Evolutionary conservation across 139 green algal species (phyloP), one percentile per base, ranked within the genome.

Genomic region (Spirogloea muscicola): DNA sequence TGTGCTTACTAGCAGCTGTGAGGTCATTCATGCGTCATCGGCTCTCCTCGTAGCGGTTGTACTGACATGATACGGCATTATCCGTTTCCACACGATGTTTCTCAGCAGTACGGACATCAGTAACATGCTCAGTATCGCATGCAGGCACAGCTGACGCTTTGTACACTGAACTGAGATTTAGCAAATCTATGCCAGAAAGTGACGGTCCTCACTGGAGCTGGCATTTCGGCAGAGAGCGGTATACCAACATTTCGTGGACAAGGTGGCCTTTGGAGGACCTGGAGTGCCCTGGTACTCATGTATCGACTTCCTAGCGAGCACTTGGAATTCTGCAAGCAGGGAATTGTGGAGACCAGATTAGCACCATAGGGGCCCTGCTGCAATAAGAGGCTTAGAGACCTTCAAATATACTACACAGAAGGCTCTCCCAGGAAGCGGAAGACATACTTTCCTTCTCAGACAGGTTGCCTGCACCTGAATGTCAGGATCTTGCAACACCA

Each of bases 211-310:
- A 79, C 60, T 0, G 82, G 82, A 21, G 80, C 82, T 21, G 82
- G 82, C 2, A 59, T 78, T 9, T 86, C 68, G 0, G 83, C 83
- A 44, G 73, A 82, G 40, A 73, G 57, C 5, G 84, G 84, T 41
- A 87, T 88, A 31, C 79, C 84, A 21, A 88, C 84, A 0, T 88
- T 88, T 34, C 66, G 84, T 4, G 84, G 83, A 1, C 63, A 44
- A 2, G 79, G 79, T 21, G 84, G 84, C 1, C 57, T 88, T 5
- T 88, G 84, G 84, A 55, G 84, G 42, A 75, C 42, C 7, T 89
- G 84, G 34, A 57, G 85, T 37, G 74, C 84, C 25, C 68, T 40
- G 2, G 72, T 69, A 38, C 49, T 41, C 13, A 36, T 13, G 13
- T 13, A 64, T 38, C 27, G 29, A 64, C 29, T 13, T 13, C 33